These are phyloP conservation scores for Mangifera indica DNA, from an alignment of 345 rosid genomes.

Conservation along the genomic window DNA sequence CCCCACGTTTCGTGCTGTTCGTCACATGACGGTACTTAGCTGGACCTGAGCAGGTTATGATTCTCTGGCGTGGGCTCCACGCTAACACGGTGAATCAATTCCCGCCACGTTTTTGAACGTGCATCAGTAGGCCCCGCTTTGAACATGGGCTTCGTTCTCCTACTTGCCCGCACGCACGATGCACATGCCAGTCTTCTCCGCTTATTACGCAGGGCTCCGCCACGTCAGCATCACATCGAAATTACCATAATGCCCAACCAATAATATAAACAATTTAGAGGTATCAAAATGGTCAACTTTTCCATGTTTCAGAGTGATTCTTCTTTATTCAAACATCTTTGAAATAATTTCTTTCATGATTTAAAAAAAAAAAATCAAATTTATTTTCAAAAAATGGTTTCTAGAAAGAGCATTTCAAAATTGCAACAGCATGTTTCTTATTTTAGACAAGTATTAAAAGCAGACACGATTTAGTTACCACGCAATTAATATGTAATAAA, in stretches of 20 bases:
- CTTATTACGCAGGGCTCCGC: slow-evolving; percentile 28
- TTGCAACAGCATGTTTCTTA: too few species aligned
- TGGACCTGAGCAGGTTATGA: slow-evolving; percentile 29
- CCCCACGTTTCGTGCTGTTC: slow-evolving; percentile 14
- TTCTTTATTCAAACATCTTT: too few species aligned
- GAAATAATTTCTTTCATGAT: too few species aligned
- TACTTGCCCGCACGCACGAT: slow-evolving; percentile 49
- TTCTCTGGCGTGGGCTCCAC: slow-evolving; percentile 38
- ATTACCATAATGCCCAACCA: slow-evolving; percentile 16
- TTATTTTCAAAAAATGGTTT: too few species aligned
- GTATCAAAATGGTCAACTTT: too few species aligned
- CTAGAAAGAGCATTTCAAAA: too few species aligned
- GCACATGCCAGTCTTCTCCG: slow-evolving; percentile 53
- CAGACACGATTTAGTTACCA: neutral
- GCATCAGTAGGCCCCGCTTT: slow-evolving; percentile 37
- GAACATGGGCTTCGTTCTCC: slow-evolving; percentile 33
- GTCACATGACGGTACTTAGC: slow-evolving; percentile 21
- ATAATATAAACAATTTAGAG: too few species aligned
- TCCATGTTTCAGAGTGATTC: too few species aligned
- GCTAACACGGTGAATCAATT: slow-evolving; percentile 22
- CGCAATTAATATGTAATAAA: too few species aligned
- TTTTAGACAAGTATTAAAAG: too few species aligned
- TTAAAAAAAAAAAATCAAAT: too few species aligned
- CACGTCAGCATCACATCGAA: neutral
- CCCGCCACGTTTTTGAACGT: slow-evolving; percentile 29